Conservation (phyloP, 2,329 filamentous ascomycete genomes). For the Aspergillus sp. region DNA sequence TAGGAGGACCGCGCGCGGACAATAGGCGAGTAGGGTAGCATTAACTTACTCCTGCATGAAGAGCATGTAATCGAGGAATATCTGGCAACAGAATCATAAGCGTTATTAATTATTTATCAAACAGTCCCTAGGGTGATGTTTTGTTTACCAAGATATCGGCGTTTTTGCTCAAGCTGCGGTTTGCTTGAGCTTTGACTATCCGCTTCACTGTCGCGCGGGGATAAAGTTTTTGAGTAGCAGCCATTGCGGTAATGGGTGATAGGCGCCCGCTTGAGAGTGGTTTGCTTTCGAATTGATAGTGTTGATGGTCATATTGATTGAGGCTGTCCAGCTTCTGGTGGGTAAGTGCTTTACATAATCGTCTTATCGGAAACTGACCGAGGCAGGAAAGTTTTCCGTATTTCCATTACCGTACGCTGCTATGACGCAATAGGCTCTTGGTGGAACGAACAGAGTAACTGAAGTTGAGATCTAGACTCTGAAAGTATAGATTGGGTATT, state of each 20-base stretch:
- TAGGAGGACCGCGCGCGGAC: not conserved
- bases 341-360: not conserved
- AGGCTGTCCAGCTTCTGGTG: not conserved
- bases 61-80: conserved; percentile 80
- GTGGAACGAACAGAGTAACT: too few relatives aligned
- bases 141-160: conserved; percentile 73
- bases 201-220: conserved; percentile 83
- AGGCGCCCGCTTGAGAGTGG: not conserved
- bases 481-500: too few relatives aligned
- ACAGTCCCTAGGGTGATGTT: not conserved
- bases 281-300: not conserved
- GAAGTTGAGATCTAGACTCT: too few relatives aligned
- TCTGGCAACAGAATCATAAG: conserved; percentile 48
- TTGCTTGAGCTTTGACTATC: conserved; percentile 85
- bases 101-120: not conserved
- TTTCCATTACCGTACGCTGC: not conserved
- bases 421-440: not conserved
- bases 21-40: not conserved
- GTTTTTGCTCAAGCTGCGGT: conserved; percentile 77
- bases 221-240: conserved; percentile 71
- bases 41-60: conserved; percentile 67
- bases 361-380: not conserved
- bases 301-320: not conserved
- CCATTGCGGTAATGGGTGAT: conserved; percentile 48
- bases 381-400: not conserved